A percentile compares a stretch with the other conserved stretches of the same genome.
Conservation (phyloP, 1,284 basidiomycete genomes). For the Cystobasidium pallidum region DNA sequence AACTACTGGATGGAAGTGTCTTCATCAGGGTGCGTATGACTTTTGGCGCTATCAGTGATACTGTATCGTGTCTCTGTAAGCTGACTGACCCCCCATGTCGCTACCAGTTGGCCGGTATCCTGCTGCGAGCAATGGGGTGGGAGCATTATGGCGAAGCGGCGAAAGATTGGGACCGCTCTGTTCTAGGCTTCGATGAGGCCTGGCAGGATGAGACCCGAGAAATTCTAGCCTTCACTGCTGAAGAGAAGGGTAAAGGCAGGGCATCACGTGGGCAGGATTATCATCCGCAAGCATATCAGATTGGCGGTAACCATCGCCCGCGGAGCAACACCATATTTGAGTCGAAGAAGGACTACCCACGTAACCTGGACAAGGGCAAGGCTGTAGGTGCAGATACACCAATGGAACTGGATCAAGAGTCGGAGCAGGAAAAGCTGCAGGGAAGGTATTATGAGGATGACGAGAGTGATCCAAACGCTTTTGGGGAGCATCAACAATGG, state of each 20-base stretch:
- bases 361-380: constrained; percentile 29
- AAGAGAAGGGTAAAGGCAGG: background rate
- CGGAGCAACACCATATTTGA: constrained; percentile 28
- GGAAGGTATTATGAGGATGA: constrained; percentile 23
- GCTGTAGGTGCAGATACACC: constrained; percentile 5
- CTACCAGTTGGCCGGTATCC: constrained; percentile 28
- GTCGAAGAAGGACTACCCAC: constrained; percentile 7
- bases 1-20: constrained; percentile 50
- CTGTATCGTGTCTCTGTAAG: constrained; percentile 1
- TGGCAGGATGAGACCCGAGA: constrained; percentile 45
- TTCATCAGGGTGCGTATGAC: constrained; percentile 47
- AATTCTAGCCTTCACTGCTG: constrained; percentile 19
- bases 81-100: no score
- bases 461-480: constrained; percentile 23
- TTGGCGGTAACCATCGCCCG: constrained; percentile 5
- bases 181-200: constrained; percentile 49
- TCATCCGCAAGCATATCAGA: constrained; percentile 9
- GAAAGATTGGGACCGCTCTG: constrained; percentile 49
- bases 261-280: background rate
- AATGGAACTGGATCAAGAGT: background rate
- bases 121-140: constrained; percentile 41
- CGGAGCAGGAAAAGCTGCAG: constrained; percentile 26
- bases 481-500: constrained; percentile 34
- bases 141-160: constrained; percentile 47
- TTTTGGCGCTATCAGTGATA: constrained; percentile 15